Evolutionary conservation across 805 yeast genomes (phyloP).

Genomic region (Ascoidea asiatica): DNA sequence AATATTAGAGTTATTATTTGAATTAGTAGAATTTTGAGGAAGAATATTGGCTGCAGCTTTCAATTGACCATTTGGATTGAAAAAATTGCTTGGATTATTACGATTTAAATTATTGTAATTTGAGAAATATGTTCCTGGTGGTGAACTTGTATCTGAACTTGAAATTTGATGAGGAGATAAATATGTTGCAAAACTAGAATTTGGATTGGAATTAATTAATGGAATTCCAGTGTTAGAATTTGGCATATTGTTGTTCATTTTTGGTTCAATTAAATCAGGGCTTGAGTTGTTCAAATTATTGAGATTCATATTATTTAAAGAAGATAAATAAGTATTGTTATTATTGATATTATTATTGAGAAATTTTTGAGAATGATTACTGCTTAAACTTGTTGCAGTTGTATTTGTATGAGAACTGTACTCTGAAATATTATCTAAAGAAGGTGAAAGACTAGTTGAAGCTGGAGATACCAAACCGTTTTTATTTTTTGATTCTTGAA

Average conservation of each 20-base stretch:
- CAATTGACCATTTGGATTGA: not conserved
- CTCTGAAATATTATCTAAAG: not conserved
- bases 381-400: no score
- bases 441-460: not conserved
- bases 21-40: not conserved
- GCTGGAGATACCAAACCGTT: not conserved
- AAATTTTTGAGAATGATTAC: no score
- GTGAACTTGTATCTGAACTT: not conserved
- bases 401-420: no score
- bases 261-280: no score
- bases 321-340: not conserved
- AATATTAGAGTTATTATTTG: not conserved
- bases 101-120: not conserved
- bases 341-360: no score
- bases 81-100: not conserved
- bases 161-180: not conserved
- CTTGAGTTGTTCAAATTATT: no score
- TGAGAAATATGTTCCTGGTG: not conserved
- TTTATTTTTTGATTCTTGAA: no score
- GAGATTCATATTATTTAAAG: not conserved
- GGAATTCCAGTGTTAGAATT: not conserved
- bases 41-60: not conserved
- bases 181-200: not conserved
- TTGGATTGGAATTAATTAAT: not conserved
- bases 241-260: not conserved